phyloP scores from a whole-genome alignment of 257 asterid species.

The Penstemon davidsonii region DNA sequence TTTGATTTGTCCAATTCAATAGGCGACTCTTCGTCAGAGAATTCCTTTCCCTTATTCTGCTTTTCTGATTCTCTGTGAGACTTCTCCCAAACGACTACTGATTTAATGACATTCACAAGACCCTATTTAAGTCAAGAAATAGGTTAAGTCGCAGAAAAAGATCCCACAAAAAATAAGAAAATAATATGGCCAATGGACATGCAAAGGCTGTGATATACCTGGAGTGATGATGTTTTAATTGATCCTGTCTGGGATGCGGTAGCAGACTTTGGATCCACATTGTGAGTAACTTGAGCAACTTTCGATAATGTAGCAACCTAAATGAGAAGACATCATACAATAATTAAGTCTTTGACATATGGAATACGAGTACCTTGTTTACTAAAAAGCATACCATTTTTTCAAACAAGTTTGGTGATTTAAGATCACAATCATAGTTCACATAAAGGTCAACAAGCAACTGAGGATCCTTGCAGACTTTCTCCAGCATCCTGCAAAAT shows the following conservation, averaged over 20 bases:
- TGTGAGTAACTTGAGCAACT: slow-evolving; percentile 91
- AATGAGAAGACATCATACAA: slow-evolving; percentile 31
- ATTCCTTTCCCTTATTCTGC: slow-evolving; percentile 48
- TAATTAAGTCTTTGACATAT: slow-evolving; percentile 24
- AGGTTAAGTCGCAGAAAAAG: slow-evolving; percentile 11
- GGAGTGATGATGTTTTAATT: slow-evolving; percentile 82
- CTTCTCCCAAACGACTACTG: slow-evolving; percentile 89
- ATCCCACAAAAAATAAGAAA: slow-evolving; percentile 9
- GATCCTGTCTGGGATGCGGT: slow-evolving; percentile 80
- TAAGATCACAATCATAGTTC: slow-evolving; percentile 98
- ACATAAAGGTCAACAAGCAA: slow-evolving; percentile 95
- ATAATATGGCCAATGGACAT: slow-evolving; percentile 20
- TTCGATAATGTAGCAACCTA: slow-evolving; percentile 81
- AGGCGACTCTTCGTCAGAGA: slow-evolving; percentile 53
- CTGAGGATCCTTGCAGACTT: slow-evolving; percentile 90
- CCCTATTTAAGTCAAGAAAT: slow-evolving; percentile 53
- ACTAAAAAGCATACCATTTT: slow-evolving; percentile 59
- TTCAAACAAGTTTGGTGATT: slow-evolving; percentile 94
- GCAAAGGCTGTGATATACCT: slow-evolving; percentile 49
- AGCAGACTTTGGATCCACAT: slow-evolving; percentile 73
- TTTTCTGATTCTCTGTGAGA: slow-evolving; percentile 60
- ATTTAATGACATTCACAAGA: slow-evolving; percentile 80
- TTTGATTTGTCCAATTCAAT: slow-evolving; percentile 56
- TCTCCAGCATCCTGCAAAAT: slow-evolving; percentile 92
- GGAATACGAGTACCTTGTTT: slow-evolving; percentile 19